Base-by-base conservation (phyloP, 257 asterid genomes). In the Echites panduratus region DNA sequence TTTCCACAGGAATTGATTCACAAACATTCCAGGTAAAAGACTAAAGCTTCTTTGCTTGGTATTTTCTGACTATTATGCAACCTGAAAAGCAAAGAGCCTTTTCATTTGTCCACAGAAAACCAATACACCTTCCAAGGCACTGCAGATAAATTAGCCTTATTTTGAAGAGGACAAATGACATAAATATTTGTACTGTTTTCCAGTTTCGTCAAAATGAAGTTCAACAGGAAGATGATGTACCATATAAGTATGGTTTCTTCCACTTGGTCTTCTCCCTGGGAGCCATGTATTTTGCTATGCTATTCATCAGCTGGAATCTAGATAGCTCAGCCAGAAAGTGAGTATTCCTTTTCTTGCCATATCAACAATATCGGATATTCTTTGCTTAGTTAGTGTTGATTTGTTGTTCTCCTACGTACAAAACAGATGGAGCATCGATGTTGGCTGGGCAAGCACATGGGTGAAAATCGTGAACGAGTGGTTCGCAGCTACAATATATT, bases 371-470 rank as follows among this genome's bases (percentile, higher is more conserved):
- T 48, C 14, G 38, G 24, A 12, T 5, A 40, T 26, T 5, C 13
- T 44, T n/a, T 52, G 3, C 27, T 38, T 12, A 12, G 22, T 16
- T 29, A 56, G 32, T 67, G 57, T 14, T 62, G n/a, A 41, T 26
- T 29, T 44, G 0, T 19, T 53, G 12, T 20, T 48, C 22, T 72
- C 27, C 19, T 8, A 50, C 32, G 22, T 11, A 48, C 56, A 62
- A 69, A 70, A 64, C 83, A 91, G 97, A 77, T 94, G 96, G 97
- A 85, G 96, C 84, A 91, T 94, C 38, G 98, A 94, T 70, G 93
- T 94, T 52, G 98, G 98, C 9, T 89, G 98, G 97, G 92, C 95
- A 57, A 91, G 97, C 72, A 89, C 96, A 2, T 93, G 97, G 98
- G 97, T 91, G 49, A 91, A 91, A 82, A 89, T 94, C 27, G 84